Base-by-base conservation (phyloP, 768 basidiomycete species). In the Boletus eberwhitei region DNA sequence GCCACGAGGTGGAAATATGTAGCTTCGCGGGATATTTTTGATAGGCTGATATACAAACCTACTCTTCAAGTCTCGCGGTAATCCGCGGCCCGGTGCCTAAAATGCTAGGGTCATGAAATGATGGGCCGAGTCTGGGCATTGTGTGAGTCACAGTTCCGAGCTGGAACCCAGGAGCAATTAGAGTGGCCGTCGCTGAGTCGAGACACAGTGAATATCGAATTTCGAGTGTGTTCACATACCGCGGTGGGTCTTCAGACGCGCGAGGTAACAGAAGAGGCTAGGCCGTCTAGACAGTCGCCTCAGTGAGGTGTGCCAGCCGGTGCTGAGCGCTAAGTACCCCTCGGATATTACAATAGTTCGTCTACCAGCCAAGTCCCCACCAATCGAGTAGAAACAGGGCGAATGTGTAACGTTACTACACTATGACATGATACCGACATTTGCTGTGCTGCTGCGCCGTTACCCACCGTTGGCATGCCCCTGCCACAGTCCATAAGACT, bases 401-500 rank as follows among this genome's bases (percentile, higher is more conserved):
- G 49, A 49, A 52, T 36, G 51, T 24, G 54, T 47, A 59, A 42
- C 34, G 41, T 36, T 40, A 53, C 38, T 54, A 39, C 45, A 32
- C 54, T 48, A 50, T 56, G 53, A 57, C 42, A 55, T 32, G 46
- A 46, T 29, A 50, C 16, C 31, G 49, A 50, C 39, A 57, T 12
- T 40, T 38, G 12, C 22, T 26, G 43, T 17, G 22, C 22, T 24
- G 26, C 41, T 8, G 38, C 4, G 40, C 37, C 55, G 55, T 47
- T 62, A 66, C 58, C 67, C 73, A 55, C 75, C 77, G 57, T 78
- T 81, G 41, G 71, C 64, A 61, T 74, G 68, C 22, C 87, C 88
- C 72, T 89, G 86, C 90, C 90, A 98, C 58, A 97, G 76, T 44
- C 96, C 96, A 64, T 98, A 98, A 8, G 83, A 80, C 71, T 91